A percentile compares a stretch with the other conserved stretches of the same genome.
Conservation (phyloP, 768 basidiomycete species). For the Pleurotus pulmonarius region DNA sequence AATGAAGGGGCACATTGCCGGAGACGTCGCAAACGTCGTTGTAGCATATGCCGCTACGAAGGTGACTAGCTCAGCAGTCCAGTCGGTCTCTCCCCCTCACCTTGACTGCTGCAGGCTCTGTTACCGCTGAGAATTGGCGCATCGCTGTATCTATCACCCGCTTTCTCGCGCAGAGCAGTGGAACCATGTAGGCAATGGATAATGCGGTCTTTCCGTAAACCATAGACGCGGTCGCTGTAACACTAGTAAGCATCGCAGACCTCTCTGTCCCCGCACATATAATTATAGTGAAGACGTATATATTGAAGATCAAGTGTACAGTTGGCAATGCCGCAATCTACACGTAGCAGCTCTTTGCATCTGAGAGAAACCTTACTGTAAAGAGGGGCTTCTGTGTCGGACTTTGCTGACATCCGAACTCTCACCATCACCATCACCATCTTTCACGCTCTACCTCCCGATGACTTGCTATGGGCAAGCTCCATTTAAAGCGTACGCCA, state of each 20-base stretch:
- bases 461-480: slow-evolving; percentile 38
- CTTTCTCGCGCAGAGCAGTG: slow-evolving; percentile 63
- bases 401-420: background rate
- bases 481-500: slow-evolving; percentile 61
- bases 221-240: background rate
- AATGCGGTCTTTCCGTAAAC: slow-evolving; percentile 24
- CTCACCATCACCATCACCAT: background rate
- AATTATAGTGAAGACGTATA: too few species aligned
- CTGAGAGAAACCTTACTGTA: too few species aligned
- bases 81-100: background rate
- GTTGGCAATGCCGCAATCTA: too few species aligned
- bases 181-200: slow-evolving; percentile 52
- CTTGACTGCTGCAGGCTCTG: slow-evolving; percentile 47
- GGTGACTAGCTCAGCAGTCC: slow-evolving; percentile 31
- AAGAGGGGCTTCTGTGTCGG: too few species aligned
- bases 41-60: slow-evolving; percentile 80
- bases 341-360: too few species aligned
- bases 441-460: background rate
- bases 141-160: slow-evolving; percentile 70
- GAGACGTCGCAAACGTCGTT: slow-evolving; percentile 79
- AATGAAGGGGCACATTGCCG: slow-evolving; percentile 46
- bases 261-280: too few species aligned
- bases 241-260: background rate
- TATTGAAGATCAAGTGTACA: too few species aligned
- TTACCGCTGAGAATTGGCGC: slow-evolving; percentile 69